These are phyloP conservation scores for Termitomyces titanicus DNA, from an alignment of 768 basidiomycete genomes.

Conservation along the genomic window DNA sequence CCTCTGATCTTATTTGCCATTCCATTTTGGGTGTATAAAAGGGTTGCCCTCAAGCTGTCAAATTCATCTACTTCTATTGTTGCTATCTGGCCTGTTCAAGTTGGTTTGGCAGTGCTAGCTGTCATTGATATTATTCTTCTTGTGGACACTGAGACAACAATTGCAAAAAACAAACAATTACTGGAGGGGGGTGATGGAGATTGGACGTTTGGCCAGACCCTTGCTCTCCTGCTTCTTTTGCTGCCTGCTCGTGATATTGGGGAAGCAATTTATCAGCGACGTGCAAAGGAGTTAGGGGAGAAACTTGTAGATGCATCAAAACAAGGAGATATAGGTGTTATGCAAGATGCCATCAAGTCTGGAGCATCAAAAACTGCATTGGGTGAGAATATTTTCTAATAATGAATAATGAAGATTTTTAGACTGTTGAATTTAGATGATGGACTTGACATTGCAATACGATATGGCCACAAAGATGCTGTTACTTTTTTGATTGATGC, in stretches of 20 bases:
- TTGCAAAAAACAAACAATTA: background rate
- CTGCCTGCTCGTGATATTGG: constrained; percentile 3
- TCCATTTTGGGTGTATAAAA: background rate
- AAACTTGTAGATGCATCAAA: background rate
- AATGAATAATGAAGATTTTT: background rate
- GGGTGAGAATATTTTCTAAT: background rate
- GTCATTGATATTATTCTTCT: background rate
- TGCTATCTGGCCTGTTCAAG: background rate
- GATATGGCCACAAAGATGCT: background rate
- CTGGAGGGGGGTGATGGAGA: background rate
- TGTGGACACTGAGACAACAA: background rate
- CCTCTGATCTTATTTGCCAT: background rate
- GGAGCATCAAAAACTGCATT: background rate
- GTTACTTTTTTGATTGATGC: background rate
- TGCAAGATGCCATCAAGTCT: background rate
- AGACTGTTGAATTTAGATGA: background rate
- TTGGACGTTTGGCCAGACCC: constrained; percentile 8
- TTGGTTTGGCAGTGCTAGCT: background rate
- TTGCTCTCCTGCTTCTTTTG: constrained; percentile 5
- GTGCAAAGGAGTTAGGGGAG: background rate
- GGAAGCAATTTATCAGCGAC: background rate
- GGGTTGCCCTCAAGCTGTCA: background rate
- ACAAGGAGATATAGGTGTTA: background rate
- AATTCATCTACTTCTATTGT: too few species aligned
- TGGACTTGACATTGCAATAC: background rate